Evolutionary conservation across 2,329 filamentous ascomycete genomes (phyloP).

Genomic region (Botrytis pseudocinerea): DNA sequence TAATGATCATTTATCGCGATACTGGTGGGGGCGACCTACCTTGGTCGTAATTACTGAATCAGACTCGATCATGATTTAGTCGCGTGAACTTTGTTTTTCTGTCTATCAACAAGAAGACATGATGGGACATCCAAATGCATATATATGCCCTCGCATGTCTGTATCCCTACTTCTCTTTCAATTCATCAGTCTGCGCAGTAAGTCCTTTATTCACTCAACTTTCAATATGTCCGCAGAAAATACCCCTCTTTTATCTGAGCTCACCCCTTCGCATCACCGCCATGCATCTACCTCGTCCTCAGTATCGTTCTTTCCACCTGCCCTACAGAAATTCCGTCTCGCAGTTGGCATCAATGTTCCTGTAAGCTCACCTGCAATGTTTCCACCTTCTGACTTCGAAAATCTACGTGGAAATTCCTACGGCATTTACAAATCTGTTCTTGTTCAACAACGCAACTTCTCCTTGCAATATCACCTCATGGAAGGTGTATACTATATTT

Average conservation of each 20-base stretch:
- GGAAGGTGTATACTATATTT: constrained; percentile 45
- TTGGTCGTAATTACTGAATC: background rate
- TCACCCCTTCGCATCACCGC: background rate
- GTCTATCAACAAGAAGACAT: background rate
- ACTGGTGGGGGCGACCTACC: background rate
- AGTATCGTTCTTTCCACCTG: background rate
- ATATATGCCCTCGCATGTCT: background rate
- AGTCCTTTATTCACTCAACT: background rate
- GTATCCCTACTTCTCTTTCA: background rate
- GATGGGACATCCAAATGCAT: background rate
- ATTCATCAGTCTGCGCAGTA: background rate
- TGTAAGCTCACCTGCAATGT: background rate
- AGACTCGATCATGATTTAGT: constrained; percentile 8
- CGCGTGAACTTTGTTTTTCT: constrained; percentile 15
- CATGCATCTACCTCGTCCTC: background rate
- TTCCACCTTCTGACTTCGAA: constrained; percentile 29
- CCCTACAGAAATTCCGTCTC: constrained; percentile 10
- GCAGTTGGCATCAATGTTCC: constrained; percentile 14
- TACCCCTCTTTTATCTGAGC: constrained; percentile 6
- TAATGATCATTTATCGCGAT: background rate
- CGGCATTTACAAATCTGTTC: constrained; percentile 45
- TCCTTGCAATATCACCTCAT: constrained; percentile 42
- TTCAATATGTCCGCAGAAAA: constrained; percentile 9
- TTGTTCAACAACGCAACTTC: constrained; percentile 42
- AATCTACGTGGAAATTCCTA: constrained; percentile 26